Evolutionary conservation across 2,329 filamentous ascomycete species (phyloP), one percentile per base, ranked within the genome.

Genomic region (Graphiopsis chlorocephala): DNA sequence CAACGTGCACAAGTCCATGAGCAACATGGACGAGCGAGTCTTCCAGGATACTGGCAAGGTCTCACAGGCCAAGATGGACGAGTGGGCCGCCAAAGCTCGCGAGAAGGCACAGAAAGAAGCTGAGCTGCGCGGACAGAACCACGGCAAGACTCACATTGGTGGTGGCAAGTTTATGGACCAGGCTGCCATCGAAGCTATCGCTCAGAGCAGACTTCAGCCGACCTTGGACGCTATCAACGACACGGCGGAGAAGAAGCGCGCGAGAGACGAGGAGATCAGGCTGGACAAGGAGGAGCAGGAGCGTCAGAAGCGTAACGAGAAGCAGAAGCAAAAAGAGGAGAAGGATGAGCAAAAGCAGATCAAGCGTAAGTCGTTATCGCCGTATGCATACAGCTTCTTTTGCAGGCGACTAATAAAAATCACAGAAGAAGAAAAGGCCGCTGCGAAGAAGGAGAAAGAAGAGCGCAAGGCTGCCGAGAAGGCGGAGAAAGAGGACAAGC

Each of bases 161-260:
- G 89, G 90, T 52, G 92, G 92, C 8, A 92, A 86, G 72, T 93
- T 88, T 72, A 88, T 97, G 81, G 86, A 92, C 42, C 87, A 90
- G 70, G 83, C 86, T 5, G 90, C 93, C 56, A 87, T 97, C 17
- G 88, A 97, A 68, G 87, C 86, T 6, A 90, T 97, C 69, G 93
- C 93, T 2, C 85, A 87, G 14, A 86, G 85, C 53, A 87, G 89
- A 69, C 85, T 97, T 17, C 91, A 94, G 75, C 93, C 93, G 4
- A 87, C 95, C 0, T 77, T 97, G 6, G 89, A 97, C 69, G 91
- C 96, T 68, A 95, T 97, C 67, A 88, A 89, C 61, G 88, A 91
- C 60, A 91, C 88, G 73, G 91, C 91, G 0, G 90, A 93, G 72
- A 83, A 83, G 67, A 88, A 92, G 74, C 83, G 86, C 45, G 90